Evolutionary conservation across 1,139 yeast genomes (phyloP).

Genomic region (Wickerhamiella infanticola): DNA sequence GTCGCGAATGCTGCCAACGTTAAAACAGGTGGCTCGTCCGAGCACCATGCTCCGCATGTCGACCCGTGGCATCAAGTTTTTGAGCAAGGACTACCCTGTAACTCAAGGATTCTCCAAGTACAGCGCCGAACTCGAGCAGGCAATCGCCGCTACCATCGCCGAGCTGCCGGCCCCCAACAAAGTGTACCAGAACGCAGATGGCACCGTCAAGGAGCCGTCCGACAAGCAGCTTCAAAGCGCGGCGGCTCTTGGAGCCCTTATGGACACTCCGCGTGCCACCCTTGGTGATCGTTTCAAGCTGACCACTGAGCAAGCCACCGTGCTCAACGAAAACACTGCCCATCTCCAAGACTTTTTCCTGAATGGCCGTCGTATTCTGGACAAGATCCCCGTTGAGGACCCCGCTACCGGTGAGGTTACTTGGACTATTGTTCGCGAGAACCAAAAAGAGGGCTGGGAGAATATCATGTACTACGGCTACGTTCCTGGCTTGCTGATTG

Average conservation of each 20-base stretch:
- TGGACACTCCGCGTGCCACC: conserved; percentile 44
- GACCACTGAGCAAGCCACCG: conserved; percentile 41
- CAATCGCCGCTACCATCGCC: conserved; percentile 20
- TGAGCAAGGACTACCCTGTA: conserved; percentile 14
- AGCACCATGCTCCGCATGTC: neutral
- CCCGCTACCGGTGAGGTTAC: conserved; percentile 61
- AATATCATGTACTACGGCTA: conserved; percentile 50
- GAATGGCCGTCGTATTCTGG: conserved; percentile 52
- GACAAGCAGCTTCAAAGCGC: conserved; percentile 61
- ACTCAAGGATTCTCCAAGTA: conserved; percentile 13
- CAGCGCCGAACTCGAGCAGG: conserved; percentile 17
- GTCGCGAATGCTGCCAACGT: conserved; percentile 1
- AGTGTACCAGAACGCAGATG: conserved; percentile 61
- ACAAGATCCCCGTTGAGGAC: conserved; percentile 73
- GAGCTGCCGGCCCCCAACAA: conserved; percentile 21
- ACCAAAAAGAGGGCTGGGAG: conserved; percentile 81
- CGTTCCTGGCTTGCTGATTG: conserved; percentile 44
- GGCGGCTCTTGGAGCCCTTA: conserved; percentile 53
- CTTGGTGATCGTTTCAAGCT: conserved; percentile 44
- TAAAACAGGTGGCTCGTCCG: neutral
- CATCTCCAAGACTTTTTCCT: conserved; percentile 46
- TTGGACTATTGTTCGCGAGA: conserved; percentile 66
- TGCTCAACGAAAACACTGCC: conserved; percentile 47
- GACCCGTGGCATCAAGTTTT: conserved; percentile 14
- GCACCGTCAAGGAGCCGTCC: conserved; percentile 54